Base-by-base conservation (phyloP, 208 protist species). In the Novymonas esmeraldas region DNA sequence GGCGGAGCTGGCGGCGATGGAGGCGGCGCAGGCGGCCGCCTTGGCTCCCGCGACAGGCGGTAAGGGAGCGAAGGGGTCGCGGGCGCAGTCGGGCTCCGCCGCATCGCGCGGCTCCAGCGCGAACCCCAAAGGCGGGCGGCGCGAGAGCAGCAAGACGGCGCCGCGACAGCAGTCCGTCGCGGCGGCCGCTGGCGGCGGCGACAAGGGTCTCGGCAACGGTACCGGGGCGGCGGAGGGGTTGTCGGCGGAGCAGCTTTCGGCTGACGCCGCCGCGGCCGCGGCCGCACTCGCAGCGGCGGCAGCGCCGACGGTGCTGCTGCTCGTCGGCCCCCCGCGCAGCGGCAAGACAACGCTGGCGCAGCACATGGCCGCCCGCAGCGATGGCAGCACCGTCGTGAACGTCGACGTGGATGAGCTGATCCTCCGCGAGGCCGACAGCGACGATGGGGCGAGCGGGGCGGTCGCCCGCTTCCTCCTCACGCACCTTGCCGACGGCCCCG, bases 261-360 rank as follows among this genome's bases (percentile, higher is more conserved):
- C 46, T 33, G 56, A 14, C 22, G 60, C 54, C 42, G 24, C 41
- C 48, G 26, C 7, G 14, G 48, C 59, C 14, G 46, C 2, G 31
- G 29, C 6, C n/a, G n/a, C n/a, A n/a, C n/a, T n/a, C n/a, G n/a
- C n/a, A 34, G 45, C 56, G 16, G 33, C 33, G 16, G 42, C 38
- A 18, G 31, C 14, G 20, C 41, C 62, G 14, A 77, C 55, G 58
- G 31, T 82, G 20, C 42, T 97, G 14, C 50, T 98, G 18, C 36
- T 98, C 49, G 65, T 87, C 16, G 93, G 93, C 0, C 90, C 93
- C 7, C 87, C 93, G 18, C 72, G 81, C 51, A 79, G 84, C 22
- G 90, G 88, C 6, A 95, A 95, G 65, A 87, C 89, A 10, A 84
- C 77, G 3, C 69, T 94, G 49, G 79, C 86, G 24, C 39, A 41